Evolutionary conservation across 768 basidiomycete species (phyloP).

Genomic region (Aureoboletus auriporus): DNA sequence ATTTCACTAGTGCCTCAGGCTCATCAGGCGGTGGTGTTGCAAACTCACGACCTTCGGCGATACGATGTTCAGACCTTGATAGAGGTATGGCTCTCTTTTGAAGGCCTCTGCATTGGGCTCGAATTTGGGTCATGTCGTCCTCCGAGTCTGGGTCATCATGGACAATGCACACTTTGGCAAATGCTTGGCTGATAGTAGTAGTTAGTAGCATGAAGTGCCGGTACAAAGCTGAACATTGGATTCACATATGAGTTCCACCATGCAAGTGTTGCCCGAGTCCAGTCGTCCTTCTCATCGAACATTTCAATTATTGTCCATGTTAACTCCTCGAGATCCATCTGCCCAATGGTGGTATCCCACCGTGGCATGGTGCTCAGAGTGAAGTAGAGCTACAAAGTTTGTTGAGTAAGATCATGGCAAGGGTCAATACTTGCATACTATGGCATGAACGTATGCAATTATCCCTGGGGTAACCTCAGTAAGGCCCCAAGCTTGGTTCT

Average conservation of each 20-base stretch:
- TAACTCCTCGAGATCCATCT: not conserved
- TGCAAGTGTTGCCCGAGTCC: not conserved
- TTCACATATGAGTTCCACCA: not conserved
- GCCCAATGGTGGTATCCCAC: not conserved
- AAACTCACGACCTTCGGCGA: too few relatives aligned
- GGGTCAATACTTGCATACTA: not conserved
- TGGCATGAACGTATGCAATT: not conserved
- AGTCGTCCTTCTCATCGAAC: not conserved
- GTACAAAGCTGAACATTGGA: too few relatives aligned
- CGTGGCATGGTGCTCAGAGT: not conserved
- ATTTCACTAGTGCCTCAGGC: too few relatives aligned
- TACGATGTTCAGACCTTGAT: too few relatives aligned
- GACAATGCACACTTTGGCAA: too few relatives aligned
- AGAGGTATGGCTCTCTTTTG: too few relatives aligned
- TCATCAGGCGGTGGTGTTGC: too few relatives aligned
- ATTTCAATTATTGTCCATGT: conserved; percentile 21
- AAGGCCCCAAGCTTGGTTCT: not conserved
- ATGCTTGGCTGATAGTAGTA: too few relatives aligned
- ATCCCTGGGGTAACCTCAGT: not conserved
- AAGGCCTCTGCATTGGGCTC: too few relatives aligned
- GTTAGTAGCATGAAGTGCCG: too few relatives aligned
- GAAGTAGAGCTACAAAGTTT: not conserved
- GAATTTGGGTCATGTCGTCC: too few relatives aligned
- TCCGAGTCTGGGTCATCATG: too few relatives aligned
- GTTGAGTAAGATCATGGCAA: not conserved